Base-by-base conservation (phyloP, 768 basidiomycete genomes). In the Pholiota conissans region DNA sequence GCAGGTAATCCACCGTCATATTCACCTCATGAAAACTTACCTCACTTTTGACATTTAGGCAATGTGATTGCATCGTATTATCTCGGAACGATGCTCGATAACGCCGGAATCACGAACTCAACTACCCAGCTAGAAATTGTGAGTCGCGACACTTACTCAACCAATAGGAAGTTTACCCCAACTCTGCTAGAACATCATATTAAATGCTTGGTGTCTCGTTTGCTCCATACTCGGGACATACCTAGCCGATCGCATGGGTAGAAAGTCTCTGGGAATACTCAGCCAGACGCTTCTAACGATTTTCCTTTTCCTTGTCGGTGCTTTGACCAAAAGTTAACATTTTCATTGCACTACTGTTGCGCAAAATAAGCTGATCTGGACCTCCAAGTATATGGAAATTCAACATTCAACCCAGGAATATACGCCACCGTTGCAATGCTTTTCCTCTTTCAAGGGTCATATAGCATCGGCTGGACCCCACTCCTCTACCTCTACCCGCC, bases 401-500 rank as follows among this genome's bases (percentile, higher is more conserved):
- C 58, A 3, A 51, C 48, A 0, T 59, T 59, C 40, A 62, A 59
- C 6, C 51, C 61, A 1, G 61, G 61, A 3, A 55, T 62, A 22
- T 62, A 62, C 46, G 61, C 54, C 9, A 62, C 61, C 6, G 61
- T 62, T 11, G 61, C 58, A 2, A 58, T 58, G 58, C 55, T 62
- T 30, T 62, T 62, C 52, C 56, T 62, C 7, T 62, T 62, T 58
- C 61, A 62, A 28, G 61, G 61, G 2, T 56, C 61, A 6, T 62
- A 62, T 45, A 62, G 61, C 49, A 57, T 62, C 28, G 61, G 61
- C 4, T 62, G 61, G 61, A 62, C 61, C 5, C 61, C 61, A 9
- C 42, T 62, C 3, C 40, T 62, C 20, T 62, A 62, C 14, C 51
- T 62, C 28, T 62, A 62, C 40, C 61, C 61, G 5, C 61, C 61